Base-by-base conservation (phyloP, 345 rosid genomes). In the Syzygium jambos region DNA sequence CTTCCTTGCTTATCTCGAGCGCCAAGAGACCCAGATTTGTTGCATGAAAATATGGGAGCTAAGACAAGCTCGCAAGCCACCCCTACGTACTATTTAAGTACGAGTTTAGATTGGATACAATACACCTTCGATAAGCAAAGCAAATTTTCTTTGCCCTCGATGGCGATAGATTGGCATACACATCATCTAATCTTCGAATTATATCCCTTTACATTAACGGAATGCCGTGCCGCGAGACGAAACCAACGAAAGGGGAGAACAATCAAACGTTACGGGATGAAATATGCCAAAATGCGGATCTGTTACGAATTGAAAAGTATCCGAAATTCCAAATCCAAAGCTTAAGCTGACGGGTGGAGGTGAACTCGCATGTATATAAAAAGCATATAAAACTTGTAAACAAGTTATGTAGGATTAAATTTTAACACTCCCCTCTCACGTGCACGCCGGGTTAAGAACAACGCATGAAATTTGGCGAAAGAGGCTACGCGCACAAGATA, bases 21-120 rank as follows among this genome's bases (percentile, higher is more conserved):
- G 80, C 49, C 80, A 73, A 73, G 78, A 52, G 59, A 38, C 46
- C 86, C 87, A 61, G 29, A 63, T 86, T 86, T 86, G 87, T 6
- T 86, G 87, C 87, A 86, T 86, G 83, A 86, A 86, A 86, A 29
- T 63, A 11, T 3, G 87, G 82, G 8, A 73, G 87, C 80, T 73
- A 34, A 19, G 27, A 49, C 80, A 41, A 34, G 49, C 49, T 73
- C 80, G 80, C 80, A 73, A 73, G 80, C 80, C 80, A 73, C 49
- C 80, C 80, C 78, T 25, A 73, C 49, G 80, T 73, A 73, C 80
- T 34, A 73, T 34, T 34, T 38, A 73, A 22, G 80, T 73, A 38
- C 49, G 80, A 73, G 80, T 22, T 73, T 21, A n/a, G 11, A 25
- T 23, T 9, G 63, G n/a, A 11, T 10, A 56, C 46, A 43, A 43